Conservation (phyloP, 345 rosid genomes). For the Adansonia digitata region DNA sequence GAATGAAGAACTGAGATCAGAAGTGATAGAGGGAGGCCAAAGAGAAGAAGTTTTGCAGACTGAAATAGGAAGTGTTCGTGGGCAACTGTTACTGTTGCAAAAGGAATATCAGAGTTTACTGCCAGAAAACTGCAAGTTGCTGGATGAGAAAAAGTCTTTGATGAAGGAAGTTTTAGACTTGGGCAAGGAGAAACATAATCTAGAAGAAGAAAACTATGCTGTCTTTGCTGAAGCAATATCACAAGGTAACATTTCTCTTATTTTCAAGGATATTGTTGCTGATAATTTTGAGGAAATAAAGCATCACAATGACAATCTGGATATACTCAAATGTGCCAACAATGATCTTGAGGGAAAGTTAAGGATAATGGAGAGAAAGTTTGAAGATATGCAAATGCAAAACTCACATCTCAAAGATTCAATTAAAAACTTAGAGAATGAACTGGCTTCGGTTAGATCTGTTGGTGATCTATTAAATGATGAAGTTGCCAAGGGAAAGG, state of each 20-base stretch:
- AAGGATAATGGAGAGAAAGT: conserved; percentile 32
- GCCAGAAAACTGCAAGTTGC: conserved; percentile 42
- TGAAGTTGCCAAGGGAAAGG: conserved; percentile 38
- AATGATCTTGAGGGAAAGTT: conserved; percentile 47
- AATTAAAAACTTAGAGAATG: conserved; percentile 31
- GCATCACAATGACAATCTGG: conserved; percentile 34
- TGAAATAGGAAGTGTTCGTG: conserved; percentile 44
- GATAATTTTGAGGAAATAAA: conserved; percentile 43
- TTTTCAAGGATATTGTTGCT: no score
- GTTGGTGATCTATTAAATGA: conserved; percentile 42
- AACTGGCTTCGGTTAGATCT: conserved; percentile 35
- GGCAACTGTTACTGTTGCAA: conserved; percentile 38
- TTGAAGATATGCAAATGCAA: conserved; percentile 31
- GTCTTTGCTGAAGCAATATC: conserved; percentile 44
- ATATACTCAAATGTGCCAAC: conserved; percentile 40
- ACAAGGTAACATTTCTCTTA: conserved; percentile 46
- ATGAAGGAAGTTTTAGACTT: conserved; percentile 33
- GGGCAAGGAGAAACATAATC: no score
- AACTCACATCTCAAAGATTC: conserved; percentile 36
- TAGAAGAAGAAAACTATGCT: no score
- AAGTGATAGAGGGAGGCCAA: conserved; percentile 43
- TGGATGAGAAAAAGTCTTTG: conserved; percentile 46
- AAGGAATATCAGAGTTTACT: conserved; percentile 36
- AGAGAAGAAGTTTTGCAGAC: conserved; percentile 53
- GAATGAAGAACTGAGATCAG: conserved; percentile 47